Evolutionary conservation across 2,329 filamentous ascomycete species (phyloP).

Genomic region (Fusarium sp.): DNA sequence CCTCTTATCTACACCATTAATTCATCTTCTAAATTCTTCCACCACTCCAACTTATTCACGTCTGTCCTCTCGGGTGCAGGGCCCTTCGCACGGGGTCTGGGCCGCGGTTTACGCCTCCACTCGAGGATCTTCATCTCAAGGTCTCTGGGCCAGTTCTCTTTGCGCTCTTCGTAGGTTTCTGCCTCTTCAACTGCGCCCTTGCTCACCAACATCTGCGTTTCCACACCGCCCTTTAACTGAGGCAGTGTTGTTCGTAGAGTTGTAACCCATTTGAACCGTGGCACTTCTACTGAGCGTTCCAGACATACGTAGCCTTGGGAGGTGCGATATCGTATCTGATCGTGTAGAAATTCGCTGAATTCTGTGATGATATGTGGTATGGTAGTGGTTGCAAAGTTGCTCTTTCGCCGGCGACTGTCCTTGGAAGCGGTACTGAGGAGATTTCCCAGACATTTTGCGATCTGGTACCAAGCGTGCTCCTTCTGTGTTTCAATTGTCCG

Average conservation of each 20-base stretch:
- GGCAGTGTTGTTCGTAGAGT: slow-evolving; percentile 42
- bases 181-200: slow-evolving; percentile 15
- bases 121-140: slow-evolving; percentile 35
- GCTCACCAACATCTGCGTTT: slow-evolving; percentile 16
- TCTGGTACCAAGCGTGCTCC: slow-evolving; percentile 47
- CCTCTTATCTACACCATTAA: slow-evolving; percentile 39
- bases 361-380: slow-evolving; percentile 48
- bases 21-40: slow-evolving; percentile 44
- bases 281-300: slow-evolving; percentile 30
- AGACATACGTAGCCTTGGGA: slow-evolving; percentile 45
- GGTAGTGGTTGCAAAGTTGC: slow-evolving; percentile 26
- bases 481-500: slow-evolving; percentile 43
- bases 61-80: slow-evolving; percentile 33
- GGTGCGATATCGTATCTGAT: slow-evolving; percentile 46
- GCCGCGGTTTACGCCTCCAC: slow-evolving; percentile 38
- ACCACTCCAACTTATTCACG: slow-evolving; percentile 39
- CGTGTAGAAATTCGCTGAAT: slow-evolving; percentile 47
- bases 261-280: slow-evolving; percentile 37
- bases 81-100: slow-evolving; percentile 28
- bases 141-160: slow-evolving; percentile 36
- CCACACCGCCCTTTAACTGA: slow-evolving; percentile 32
- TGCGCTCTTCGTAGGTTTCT: slow-evolving; percentile 10
- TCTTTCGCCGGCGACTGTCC: slow-evolving; percentile 33
- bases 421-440: slow-evolving; percentile 42
- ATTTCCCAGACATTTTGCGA: slow-evolving; percentile 40